Evolutionary conservation across 129 eudicot species (phyloP), one percentile per base, ranked within the genome.

Genomic region (Oenanthe sinensis): DNA sequence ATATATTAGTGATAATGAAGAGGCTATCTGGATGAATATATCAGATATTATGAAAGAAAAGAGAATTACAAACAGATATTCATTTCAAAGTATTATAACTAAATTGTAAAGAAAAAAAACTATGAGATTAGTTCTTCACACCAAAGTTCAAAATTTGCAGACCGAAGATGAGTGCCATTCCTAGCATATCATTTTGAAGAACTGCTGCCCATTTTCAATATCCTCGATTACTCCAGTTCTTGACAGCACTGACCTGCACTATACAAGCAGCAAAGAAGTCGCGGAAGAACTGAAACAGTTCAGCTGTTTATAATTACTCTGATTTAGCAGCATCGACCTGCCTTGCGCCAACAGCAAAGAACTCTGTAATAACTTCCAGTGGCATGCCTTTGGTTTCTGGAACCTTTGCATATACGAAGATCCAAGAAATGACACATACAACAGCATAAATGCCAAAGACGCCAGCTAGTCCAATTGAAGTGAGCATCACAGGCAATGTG

Each of bases 301-400:
- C 69, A 26, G 5, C 69, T n/a, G 36, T 62, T 37, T n/a, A 63
- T 11, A 40, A 3, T 78, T 67, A 87, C 80, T 87, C 90, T 42
- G 19, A 68, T 63, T 90, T 86, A 10, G 79, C 79, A 48, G 80
- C 81, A 47, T 58, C 80, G 26, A 17, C 74, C 40, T 83, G 89
- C 50, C 82, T 85, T 52, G 96, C 88, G 12, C 92, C 93, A 45
- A 91, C 87, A 2, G 93, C 87, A 48, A 91, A 91, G 85, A 91
- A 88, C 85, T 91, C 96, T 0, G 96, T 83, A 71, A 91, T 91
- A 44, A 91, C 96, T 52, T 91, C 96, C 33, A 91, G 83, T 2
- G 96, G 96, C 96, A 90, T 88, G 58, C 96, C 96, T 82, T 90
- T 90, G 1, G 96, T 90, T 77, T 91, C 96, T 19, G 96, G 96